Conservation (phyloP, 495 filamentous ascomycete genomes). For the Margaritispora aquatica region DNA sequence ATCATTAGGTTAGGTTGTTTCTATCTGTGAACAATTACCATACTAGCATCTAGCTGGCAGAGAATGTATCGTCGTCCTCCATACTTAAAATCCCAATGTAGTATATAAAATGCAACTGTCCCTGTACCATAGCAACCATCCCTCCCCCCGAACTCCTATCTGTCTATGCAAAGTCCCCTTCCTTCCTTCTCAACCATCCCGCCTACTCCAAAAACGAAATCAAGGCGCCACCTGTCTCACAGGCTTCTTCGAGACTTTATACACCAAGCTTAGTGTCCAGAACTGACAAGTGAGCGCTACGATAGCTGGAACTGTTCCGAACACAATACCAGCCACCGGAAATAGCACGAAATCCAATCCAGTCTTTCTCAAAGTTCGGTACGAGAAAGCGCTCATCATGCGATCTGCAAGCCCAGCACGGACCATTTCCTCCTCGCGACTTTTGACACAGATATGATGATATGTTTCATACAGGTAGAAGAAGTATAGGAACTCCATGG, state of each 20-base stretch:
- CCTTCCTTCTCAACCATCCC: background rate
- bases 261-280: slow-evolving; percentile 58
- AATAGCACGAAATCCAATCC: slow-evolving; percentile 48
- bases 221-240: background rate
- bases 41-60: too few species aligned
- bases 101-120: too few species aligned
- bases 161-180: background rate
- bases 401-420: slow-evolving; percentile 50
- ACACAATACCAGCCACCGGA: slow-evolving; percentile 55
- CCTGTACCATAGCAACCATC: too few species aligned
- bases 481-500: slow-evolving; percentile 52
- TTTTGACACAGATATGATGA: slow-evolving; percentile 46
- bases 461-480: slow-evolving; percentile 57
- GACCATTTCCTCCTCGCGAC: slow-evolving; percentile 56
- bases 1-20: too few species aligned
- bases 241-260: slow-evolving; percentile 59
- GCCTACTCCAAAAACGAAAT: background rate
- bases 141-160: background rate
- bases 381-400: slow-evolving; percentile 53
- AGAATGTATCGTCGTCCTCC: too few species aligned
- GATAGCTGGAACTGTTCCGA: slow-evolving; percentile 53
- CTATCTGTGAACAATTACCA: too few species aligned
- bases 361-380: slow-evolving; percentile 24
- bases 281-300: slow-evolving; percentile 62
- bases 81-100: too few species aligned